A percentile compares a stretch with the other conserved stretches of the same genome.
Conservation (phyloP, 257 asterid species). For the Solanum neorickii region DNA sequence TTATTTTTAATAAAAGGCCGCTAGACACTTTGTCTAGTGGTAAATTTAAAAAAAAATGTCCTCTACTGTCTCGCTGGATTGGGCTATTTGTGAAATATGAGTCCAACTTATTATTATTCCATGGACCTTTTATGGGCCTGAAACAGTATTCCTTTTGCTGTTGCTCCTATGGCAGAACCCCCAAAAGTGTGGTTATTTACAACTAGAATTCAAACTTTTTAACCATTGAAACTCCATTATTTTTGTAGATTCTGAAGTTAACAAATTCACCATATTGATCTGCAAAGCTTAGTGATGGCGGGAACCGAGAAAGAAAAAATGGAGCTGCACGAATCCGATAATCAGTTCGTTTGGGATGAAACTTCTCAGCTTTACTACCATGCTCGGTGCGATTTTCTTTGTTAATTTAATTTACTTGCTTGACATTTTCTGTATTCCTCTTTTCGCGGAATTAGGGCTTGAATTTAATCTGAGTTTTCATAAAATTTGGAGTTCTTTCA, state of each 20-base stretch:
- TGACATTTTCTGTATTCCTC: neutral
- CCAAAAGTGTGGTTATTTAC: neutral
- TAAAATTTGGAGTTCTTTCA: neutral
- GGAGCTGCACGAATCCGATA: slow-evolving; percentile 10
- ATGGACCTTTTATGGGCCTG: neutral
- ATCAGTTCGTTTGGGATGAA: slow-evolving; percentile 75
- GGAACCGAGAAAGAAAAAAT: slow-evolving; percentile 10
- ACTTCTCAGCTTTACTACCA: slow-evolving; percentile 78
- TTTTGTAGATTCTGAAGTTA: neutral
- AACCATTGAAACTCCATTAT: neutral
- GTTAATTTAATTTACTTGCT: neutral
- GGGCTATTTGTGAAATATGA: neutral
- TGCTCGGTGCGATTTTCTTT: slow-evolving; percentile 40
- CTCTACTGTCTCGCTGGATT: neutral
- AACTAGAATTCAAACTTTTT: neutral
- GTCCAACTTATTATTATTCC: neutral
- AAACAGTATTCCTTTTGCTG: neutral
- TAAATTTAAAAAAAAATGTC: no score
- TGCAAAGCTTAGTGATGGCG: slow-evolving; percentile 30
- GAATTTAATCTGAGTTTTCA: neutral
- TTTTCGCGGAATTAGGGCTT: neutral
- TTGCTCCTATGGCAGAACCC: neutral
- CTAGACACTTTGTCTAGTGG: no score
- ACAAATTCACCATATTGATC: neutral
- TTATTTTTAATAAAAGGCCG: no score